Percentiles rank a stretch among this genome's conserved stretches.
phyloP scores from a whole-genome alignment of 139 green algal genomes.

The Coelastrella sp. region DNA sequence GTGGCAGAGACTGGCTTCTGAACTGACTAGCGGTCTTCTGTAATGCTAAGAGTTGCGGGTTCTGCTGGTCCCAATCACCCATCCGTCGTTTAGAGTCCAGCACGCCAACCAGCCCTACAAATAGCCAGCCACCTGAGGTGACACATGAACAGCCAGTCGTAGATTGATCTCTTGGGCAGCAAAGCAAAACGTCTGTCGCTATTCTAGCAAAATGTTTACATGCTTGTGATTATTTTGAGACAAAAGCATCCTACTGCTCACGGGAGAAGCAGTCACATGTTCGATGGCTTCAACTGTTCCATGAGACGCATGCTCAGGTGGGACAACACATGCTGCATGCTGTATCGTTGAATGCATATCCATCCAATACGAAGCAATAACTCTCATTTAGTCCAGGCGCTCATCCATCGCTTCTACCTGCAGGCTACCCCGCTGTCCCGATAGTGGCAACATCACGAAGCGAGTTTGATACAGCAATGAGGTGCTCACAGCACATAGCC shows the following conservation, averaged over 20 bases:
- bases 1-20: slow-evolving; percentile 26
- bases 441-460: no score
- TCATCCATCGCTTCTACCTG: not conserved
- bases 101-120: not conserved
- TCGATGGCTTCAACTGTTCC: no score
- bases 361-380: no score
- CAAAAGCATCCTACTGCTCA: no score
- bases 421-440: not conserved
- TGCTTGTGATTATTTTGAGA: no score
- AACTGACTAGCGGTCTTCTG: not conserved
- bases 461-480: no score
- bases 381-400: not conserved
- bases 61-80: not conserved
- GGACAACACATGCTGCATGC: not conserved
- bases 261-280: no score
- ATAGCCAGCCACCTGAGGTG: not conserved
- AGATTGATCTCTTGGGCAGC: no score
- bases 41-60: not conserved
- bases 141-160: not conserved
- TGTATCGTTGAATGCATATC: not conserved
- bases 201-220: no score
- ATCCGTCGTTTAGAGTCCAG: not conserved
- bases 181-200: no score
- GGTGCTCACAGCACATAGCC: no score
- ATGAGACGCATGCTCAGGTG: no score